Conservation (phyloP, 306 rosid genomes). For the Trifolium repens region DNA sequence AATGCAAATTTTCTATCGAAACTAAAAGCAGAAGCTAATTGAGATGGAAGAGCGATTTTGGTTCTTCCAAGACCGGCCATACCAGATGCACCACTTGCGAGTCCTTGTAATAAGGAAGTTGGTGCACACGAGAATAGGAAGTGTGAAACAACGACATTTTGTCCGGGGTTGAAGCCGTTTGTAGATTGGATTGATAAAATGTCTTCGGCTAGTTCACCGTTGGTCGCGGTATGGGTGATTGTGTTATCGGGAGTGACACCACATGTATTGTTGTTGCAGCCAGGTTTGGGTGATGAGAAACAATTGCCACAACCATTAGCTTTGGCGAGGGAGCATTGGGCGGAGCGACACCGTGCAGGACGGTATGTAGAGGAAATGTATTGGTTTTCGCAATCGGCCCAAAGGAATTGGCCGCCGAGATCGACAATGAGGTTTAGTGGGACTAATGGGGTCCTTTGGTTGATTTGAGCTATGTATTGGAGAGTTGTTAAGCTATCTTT, state of each 20-base stretch:
- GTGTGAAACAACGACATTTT: constrained; percentile 44
- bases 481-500: constrained; percentile 53
- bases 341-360: constrained; percentile 56
- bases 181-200: constrained; percentile 55
- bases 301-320: constrained; percentile 52
- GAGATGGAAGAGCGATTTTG: constrained; percentile 53
- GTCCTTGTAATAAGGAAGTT: constrained; percentile 50
- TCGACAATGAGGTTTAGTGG: constrained; percentile 53
- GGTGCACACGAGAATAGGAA: constrained; percentile 64
- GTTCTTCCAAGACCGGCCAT: constrained; percentile 70
- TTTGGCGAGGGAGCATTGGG: constrained; percentile 64
- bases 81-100: constrained; percentile 55
- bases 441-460: constrained; percentile 61
- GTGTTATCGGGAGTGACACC: constrained; percentile 54
- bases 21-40: constrained; percentile 63
- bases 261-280: constrained; percentile 73
- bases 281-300: constrained; percentile 57
- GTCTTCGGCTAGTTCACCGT: constrained; percentile 60
- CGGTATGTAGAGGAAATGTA: constrained; percentile 65
- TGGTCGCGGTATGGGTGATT: constrained; percentile 50
- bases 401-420: constrained; percentile 62
- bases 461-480: constrained; percentile 54
- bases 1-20: constrained; percentile 61
- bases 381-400: constrained; percentile 53
- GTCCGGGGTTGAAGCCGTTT: constrained; percentile 53